These are phyloP conservation scores for Pythium phragmitis DNA, from an alignment of 352 stramenopile genomes.

Conservation along the genomic window DNA sequence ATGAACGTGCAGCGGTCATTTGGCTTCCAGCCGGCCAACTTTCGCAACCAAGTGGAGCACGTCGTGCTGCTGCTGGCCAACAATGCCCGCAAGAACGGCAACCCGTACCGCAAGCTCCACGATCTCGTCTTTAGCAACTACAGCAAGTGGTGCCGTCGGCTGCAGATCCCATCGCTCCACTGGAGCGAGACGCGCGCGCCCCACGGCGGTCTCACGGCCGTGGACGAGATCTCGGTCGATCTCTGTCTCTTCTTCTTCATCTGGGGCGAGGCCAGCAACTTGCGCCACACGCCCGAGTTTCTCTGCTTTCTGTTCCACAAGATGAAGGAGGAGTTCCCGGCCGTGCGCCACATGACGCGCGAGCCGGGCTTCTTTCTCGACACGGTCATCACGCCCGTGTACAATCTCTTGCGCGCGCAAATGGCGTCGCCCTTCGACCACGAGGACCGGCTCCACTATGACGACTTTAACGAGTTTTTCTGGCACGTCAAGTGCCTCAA, in stretches of 20 bases:
- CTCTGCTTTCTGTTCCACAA: slow-evolving; percentile 99
- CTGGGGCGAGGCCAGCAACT: slow-evolving; percentile 97
- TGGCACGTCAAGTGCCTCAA: slow-evolving; percentile 95
- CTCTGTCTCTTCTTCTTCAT: slow-evolving; percentile 97
- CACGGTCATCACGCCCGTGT: slow-evolving; percentile 97
- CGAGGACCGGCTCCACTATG: slow-evolving; percentile 96
- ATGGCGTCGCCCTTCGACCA: slow-evolving; percentile 93
- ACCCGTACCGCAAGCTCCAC: slow-evolving; percentile 84
- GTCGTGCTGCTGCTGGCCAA: slow-evolving; percentile 96
- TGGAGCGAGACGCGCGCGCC: slow-evolving; percentile 65
- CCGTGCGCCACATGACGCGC: slow-evolving; percentile 60
- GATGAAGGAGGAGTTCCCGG: slow-evolving; percentile 85
- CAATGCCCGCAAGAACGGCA: slow-evolving; percentile 69
- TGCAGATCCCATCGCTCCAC: slow-evolving; percentile 67
- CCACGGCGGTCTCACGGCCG: slow-evolving; percentile 82
- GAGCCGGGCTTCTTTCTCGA: slow-evolving; percentile 97
- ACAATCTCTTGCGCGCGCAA: slow-evolving; percentile 76
- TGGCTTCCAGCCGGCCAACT: slow-evolving; percentile 83
- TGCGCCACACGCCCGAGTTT: slow-evolving; percentile 97
- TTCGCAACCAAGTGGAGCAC: slow-evolving; percentile 97
- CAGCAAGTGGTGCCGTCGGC: slow-evolving; percentile 85
- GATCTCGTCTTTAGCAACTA: slow-evolving; percentile 88
- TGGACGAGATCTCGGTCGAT: slow-evolving; percentile 87
- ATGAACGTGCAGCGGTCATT: slow-evolving; percentile 86
- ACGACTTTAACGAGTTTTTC: slow-evolving; percentile 99